phyloP scores from a whole-genome alignment of 2,329 filamentous ascomycete genomes.

The Botrytis medusae region DNA sequence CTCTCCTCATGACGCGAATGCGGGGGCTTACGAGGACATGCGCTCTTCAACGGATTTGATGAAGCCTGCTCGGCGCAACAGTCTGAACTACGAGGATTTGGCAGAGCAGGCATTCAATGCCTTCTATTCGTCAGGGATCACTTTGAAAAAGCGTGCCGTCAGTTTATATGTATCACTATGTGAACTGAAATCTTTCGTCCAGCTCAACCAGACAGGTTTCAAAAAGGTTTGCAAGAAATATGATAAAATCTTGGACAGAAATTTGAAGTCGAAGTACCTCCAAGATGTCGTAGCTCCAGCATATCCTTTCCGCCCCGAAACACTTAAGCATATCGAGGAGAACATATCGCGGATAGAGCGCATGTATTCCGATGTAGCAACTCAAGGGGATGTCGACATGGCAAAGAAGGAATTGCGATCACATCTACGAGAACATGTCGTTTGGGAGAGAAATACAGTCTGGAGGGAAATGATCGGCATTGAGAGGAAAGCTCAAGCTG shows the following conservation, averaged over 20 bases:
- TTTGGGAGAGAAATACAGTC: conserved; percentile 98
- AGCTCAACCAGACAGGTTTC: conserved; percentile 96
- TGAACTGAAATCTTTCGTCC: conserved; percentile 92
- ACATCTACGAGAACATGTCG: conserved; percentile 92
- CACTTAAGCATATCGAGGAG: conserved; percentile 67
- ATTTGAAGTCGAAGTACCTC: conserved; percentile 76
- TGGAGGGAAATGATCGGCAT: conserved; percentile 99
- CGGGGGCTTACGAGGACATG: conserved; percentile 50
- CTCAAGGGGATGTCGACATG: conserved; percentile 71
- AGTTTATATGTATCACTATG: conserved; percentile 88
- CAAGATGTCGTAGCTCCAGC: conserved; percentile 70
- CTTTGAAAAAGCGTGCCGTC: conserved; percentile 88
- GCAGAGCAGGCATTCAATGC: conserved; percentile 71
- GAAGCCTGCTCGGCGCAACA: conserved; percentile 59
- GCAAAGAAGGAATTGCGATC: conserved; percentile 85
- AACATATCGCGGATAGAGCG: conserved; percentile 74
- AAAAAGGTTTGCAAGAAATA: conserved; percentile 97
- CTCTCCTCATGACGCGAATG: conserved; percentile 30
- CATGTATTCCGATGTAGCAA: conserved; percentile 79
- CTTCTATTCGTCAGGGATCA: conserved; percentile 70
- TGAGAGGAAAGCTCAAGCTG: conserved; percentile 90
- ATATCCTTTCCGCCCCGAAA: conserved; percentile 76
- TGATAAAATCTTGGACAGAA: conserved; percentile 89
- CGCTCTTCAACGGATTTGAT: conserved; percentile 62
- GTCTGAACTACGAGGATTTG: conserved; percentile 72